phyloP scores from a whole-genome alignment of 768 basidiomycete genomes.

The Clitopilus hobsonii region DNA sequence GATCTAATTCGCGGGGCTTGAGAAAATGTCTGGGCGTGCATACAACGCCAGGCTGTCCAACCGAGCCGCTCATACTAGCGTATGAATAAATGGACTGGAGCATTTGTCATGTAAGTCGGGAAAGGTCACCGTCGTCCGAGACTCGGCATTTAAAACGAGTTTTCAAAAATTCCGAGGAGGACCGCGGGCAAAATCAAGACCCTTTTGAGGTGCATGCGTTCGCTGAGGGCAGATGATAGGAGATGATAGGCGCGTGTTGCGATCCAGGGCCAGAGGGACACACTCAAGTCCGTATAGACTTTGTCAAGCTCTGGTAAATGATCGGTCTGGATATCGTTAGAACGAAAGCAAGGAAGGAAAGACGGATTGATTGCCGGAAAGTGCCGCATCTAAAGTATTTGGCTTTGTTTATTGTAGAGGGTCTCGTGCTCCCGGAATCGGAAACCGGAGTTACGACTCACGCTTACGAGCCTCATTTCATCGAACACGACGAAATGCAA shows the following conservation, averaged over 20 bases:
- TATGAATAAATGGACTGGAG: too few relatives aligned
- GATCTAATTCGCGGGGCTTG: too few relatives aligned
- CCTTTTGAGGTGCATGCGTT: not conserved
- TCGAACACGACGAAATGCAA: slow-evolving; percentile 21
- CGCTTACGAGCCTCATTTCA: not conserved
- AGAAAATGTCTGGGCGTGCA: too few relatives aligned
- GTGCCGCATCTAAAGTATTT: slow-evolving; percentile 1
- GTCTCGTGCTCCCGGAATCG: not conserved
- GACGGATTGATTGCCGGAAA: too few relatives aligned
- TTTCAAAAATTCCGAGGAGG: not conserved
- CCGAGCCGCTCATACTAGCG: too few relatives aligned
- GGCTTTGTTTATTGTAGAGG: not conserved
- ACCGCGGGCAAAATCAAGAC: not conserved
- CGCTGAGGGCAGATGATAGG: not conserved
- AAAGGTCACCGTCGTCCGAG: not conserved
- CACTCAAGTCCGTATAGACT: not conserved
- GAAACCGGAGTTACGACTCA: not conserved
- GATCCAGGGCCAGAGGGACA: not conserved
- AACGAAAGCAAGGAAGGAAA: too few relatives aligned
- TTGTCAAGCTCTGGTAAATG: not conserved
- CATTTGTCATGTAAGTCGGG: not conserved
- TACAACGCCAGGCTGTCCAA: too few relatives aligned
- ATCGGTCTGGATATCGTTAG: not conserved
- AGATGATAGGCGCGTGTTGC: not conserved
- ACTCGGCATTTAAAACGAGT: too few relatives aligned